These are phyloP conservation scores for Moesziomyces sp. DNA, from an alignment of 1,284 basidiomycete species.

Conservation along the genomic window DNA sequence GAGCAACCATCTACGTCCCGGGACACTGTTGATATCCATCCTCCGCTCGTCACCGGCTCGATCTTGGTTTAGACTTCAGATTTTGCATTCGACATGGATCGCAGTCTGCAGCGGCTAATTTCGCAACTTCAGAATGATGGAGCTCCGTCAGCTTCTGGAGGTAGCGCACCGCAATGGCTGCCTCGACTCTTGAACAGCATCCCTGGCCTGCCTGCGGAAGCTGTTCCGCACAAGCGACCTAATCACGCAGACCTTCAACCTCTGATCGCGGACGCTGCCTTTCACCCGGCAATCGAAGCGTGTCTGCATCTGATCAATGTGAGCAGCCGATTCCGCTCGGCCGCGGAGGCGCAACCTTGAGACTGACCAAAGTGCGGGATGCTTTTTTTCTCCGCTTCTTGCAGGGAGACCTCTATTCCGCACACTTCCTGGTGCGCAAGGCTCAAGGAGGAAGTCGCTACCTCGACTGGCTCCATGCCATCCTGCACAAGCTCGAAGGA, in stretches of 20 bases:
- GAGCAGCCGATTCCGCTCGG: constrained; percentile 2
- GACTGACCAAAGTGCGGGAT: not conserved
- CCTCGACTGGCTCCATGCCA: constrained; percentile 39
- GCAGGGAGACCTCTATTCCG: constrained; percentile 41
- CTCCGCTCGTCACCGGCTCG: too few species aligned
- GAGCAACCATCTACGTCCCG: too few species aligned
- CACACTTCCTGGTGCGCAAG: constrained; percentile 38
- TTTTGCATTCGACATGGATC: constrained; percentile 5
- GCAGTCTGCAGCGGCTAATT: constrained; percentile 9
- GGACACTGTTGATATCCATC: too few species aligned
- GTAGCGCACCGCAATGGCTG: constrained; percentile 12
- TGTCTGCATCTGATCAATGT: constrained; percentile 38
- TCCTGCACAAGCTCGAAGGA: constrained; percentile 40
- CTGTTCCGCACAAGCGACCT: constrained; percentile 18
- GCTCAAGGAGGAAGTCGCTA: constrained; percentile 37
- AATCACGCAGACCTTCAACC: constrained; percentile 19
- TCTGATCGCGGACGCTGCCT: constrained; percentile 15
- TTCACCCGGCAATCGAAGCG: constrained; percentile 28
- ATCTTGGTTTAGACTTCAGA: constrained; percentile 1
- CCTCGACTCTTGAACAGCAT: constrained; percentile 4
- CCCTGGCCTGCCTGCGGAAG: constrained; percentile 15
- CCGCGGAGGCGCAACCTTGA: not conserved
- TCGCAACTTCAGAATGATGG: not conserved
- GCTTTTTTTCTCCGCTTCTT: too few species aligned
- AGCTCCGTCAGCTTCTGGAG: too few species aligned